These are phyloP conservation scores for Novymonas esmeraldas DNA, from an alignment of 208 protist species.

Conservation along the genomic window DNA sequence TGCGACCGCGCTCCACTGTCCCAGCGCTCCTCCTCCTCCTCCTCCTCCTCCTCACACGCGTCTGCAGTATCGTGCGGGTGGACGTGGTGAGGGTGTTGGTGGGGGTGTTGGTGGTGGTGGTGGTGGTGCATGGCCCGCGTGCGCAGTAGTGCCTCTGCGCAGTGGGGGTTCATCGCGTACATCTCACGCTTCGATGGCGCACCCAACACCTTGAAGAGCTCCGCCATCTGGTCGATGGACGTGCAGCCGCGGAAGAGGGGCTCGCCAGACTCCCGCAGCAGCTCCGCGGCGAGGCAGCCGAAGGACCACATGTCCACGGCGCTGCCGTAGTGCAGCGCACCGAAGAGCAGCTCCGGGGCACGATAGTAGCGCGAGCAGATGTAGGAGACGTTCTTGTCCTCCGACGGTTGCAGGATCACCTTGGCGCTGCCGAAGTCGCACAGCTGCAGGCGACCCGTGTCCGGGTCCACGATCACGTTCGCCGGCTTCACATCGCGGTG, in stretches of 20 bases:
- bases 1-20: no score
- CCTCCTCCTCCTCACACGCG: no score
- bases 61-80: no score
- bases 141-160: constrained; percentile 76
- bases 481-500: constrained; percentile 93
- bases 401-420: constrained; percentile 46
- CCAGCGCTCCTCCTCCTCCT: no score
- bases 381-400: constrained; percentile 85
- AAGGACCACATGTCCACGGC: constrained; percentile 94
- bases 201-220: constrained; percentile 97
- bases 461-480: constrained; percentile 84
- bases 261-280: constrained; percentile 77
- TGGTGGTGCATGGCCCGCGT: constrained; percentile 32
- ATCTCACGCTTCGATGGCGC: constrained; percentile 93
- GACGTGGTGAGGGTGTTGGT: neutral
- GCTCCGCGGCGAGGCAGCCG: constrained; percentile 96
- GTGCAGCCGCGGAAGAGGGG: constrained; percentile 93
- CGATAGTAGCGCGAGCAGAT: constrained; percentile 96
- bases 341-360: constrained; percentile 94
- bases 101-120: constrained; percentile 1
- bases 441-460: constrained; percentile 75
- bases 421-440: constrained; percentile 93
- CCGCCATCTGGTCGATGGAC: constrained; percentile 96
- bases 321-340: constrained; percentile 82
- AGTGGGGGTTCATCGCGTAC: constrained; percentile 97